phyloP scores from a whole-genome alignment of 2,329 filamentous ascomycete genomes.

The Elsinoe fawcettii region DNA sequence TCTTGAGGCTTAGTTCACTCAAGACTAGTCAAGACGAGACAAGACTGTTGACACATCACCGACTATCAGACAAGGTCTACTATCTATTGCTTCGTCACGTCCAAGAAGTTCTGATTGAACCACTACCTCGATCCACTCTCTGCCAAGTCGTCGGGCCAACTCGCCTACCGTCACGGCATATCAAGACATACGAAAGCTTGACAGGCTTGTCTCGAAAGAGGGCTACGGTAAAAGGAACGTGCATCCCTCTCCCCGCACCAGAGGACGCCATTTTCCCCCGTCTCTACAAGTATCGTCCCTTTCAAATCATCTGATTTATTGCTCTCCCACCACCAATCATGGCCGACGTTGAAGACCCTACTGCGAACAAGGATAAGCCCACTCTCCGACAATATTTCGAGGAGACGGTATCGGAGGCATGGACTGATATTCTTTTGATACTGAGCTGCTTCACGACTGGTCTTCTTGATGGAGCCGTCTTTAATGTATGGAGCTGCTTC shows the following conservation, averaged over 20 bases:
- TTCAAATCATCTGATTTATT: neutral
- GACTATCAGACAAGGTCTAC: neutral
- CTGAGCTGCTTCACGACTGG: constrained; percentile 71
- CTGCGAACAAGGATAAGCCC: neutral
- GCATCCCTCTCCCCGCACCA: neutral
- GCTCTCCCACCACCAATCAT: constrained; percentile 14
- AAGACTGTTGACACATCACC: constrained; percentile 6
- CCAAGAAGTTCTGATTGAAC: neutral
- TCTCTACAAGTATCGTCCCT: neutral
- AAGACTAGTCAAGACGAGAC: constrained; percentile 7
- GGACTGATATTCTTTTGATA: constrained; percentile 62
- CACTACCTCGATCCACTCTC: neutral
- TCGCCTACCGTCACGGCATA: neutral
- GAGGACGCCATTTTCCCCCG: neutral
- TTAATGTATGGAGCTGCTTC: constrained; percentile 71
- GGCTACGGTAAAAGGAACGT: neutral
- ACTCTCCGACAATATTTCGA: constrained; percentile 28
- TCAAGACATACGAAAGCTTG: constrained; percentile 1
- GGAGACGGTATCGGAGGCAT: constrained; percentile 50
- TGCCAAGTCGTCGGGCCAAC: neutral
- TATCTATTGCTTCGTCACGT: neutral
- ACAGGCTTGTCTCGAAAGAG: neutral
- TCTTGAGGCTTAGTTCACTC: neutral
- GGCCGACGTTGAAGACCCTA: neutral
- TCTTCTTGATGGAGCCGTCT: constrained; percentile 66